A percentile compares a stretch with the other conserved stretches of the same genome.
These are phyloP conservation scores for Oidium heveae DNA, from an alignment of 2,329 filamentous ascomycete species.

Conservation along the genomic window DNA sequence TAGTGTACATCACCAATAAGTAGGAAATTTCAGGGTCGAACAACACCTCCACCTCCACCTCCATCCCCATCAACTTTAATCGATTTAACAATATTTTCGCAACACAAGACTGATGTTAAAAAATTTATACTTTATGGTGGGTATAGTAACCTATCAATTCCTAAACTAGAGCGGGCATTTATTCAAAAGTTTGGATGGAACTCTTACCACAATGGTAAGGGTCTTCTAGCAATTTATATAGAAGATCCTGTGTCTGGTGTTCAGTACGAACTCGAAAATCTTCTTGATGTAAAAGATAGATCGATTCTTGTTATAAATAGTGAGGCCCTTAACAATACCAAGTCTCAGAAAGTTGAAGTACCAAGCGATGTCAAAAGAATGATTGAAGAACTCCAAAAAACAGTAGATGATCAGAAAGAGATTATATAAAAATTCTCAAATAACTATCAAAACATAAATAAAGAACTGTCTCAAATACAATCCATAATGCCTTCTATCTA, in stretches of 20 bases:
- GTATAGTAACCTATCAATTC: constrained; percentile 60
- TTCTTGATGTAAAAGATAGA: constrained; percentile 79
- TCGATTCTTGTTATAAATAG: constrained; percentile 89
- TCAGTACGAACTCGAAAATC: constrained; percentile 86
- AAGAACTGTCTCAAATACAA: too few species aligned
- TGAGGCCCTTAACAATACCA: too few species aligned
- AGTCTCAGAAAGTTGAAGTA: too few species aligned
- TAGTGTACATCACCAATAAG: too few species aligned
- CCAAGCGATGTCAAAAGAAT: too few species aligned
- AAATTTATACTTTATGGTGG: constrained; percentile 80
- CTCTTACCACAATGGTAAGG: constrained; percentile 75
- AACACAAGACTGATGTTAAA: constrained; percentile 93
- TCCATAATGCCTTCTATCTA: too few species aligned
- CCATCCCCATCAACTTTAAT: constrained; percentile 15
- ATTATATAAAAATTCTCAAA: too few species aligned
- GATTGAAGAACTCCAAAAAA: too few species aligned
- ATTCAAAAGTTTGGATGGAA: constrained; percentile 99
- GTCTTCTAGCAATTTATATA: constrained; percentile 95
- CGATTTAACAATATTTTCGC: constrained; percentile 77
- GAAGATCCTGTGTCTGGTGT: constrained; percentile 89
- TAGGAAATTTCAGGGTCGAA: background rate
- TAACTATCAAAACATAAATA: too few species aligned
- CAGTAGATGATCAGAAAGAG: too few species aligned
- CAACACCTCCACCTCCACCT: background rate
- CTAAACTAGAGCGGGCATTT: constrained; percentile 76